Evolutionary conservation across 2,329 filamentous ascomycete genomes (phyloP), one percentile per base, ranked within the genome.

Genomic region (Gnomoniopsis smithogilvyi): DNA sequence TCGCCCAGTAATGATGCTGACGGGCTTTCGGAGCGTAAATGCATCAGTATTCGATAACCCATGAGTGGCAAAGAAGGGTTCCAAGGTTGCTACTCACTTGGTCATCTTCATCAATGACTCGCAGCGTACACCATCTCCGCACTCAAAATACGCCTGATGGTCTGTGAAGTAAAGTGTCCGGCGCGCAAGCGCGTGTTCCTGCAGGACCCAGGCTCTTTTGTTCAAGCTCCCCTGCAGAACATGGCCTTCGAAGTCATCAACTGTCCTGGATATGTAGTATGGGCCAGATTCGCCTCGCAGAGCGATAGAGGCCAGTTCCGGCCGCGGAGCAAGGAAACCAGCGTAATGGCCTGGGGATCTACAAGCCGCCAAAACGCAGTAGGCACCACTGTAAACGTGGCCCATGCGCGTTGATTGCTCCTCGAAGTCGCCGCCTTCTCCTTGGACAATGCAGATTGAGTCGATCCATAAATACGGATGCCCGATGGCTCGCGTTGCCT

Each of bases 131-230:
- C 72, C 68, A 0, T 64, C 51, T 6, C 74, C 70, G 41, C 76
- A 78, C 47, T 75, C 73, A 66, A 68, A 78, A 22, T 76, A 74
- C 1, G 70, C 69, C 58, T 77, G 72, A 0, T 59, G 59, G 1
- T 67, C 45, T 0, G 73, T 70, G 58, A 75, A 78, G 49, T 70
- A 73, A 14, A 78, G 70, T 0, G 70, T 72, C 11, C 76, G 65
- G 10, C 69, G 67, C 0, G 74, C 68, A 2, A 78, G 61, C 0
- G 67, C 69, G n/a, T 69, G 64, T 57, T 77, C 75, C 58, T 77
- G 74, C 4, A 76, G 47, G 0, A 76, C 74, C 75, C 75, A 77
- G 1, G 70, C 74, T 2, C 75, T 65, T 6, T 58, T 62, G 54
- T 69, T 74, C 2, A 78, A 62, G 1, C 61, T 15, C 0, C 69